Conservation (phyloP, 2,329 filamentous ascomycete species). For the Penicillium sp. region DNA sequence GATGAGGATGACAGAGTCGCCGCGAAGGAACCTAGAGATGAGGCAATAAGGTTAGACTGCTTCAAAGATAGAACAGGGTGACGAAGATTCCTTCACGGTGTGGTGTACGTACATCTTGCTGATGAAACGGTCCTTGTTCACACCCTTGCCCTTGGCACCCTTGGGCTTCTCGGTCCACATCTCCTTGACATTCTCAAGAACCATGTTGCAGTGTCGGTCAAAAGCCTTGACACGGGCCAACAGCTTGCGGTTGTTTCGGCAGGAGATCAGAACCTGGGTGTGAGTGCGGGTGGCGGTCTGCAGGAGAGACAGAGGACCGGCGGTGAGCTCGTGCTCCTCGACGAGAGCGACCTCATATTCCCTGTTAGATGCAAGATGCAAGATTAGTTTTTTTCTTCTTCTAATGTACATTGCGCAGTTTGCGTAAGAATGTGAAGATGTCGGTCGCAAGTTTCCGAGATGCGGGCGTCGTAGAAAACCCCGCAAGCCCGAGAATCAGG, state of each 20-base stretch:
- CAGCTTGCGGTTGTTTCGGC: slow-evolving; percentile 96
- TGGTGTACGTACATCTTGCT: slow-evolving; percentile 70
- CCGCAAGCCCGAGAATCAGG: slow-evolving; percentile 6
- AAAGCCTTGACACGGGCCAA: slow-evolving; percentile 96
- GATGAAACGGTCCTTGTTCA: slow-evolving; percentile 97
- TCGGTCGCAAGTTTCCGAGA: slow-evolving; percentile 8
- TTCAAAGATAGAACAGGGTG: neutral
- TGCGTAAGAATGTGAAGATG: slow-evolving; percentile 16
- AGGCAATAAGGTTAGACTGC: neutral
- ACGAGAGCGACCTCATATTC: slow-evolving; percentile 83
- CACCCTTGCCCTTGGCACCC: slow-evolving; percentile 78
- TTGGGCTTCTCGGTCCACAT: slow-evolving; percentile 98
- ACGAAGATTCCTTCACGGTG: slow-evolving; percentile 28
- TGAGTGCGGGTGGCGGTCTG: slow-evolving; percentile 93
- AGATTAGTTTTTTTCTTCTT: slow-evolving; percentile 14
- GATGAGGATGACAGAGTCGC: slow-evolving; percentile 80
- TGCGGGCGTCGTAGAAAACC: slow-evolving; percentile 6
- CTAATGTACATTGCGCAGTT: slow-evolving; percentile 9
- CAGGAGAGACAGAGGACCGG: slow-evolving; percentile 79
- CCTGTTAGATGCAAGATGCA: slow-evolving; percentile 39
- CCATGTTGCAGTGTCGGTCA: slow-evolving; percentile 98
- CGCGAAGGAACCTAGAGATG: slow-evolving; percentile 62
- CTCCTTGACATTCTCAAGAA: slow-evolving; percentile 92
- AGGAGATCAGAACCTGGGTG: slow-evolving; percentile 91
- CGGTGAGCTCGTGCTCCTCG: slow-evolving; percentile 70